Base-by-base conservation (phyloP, 441 rosid species). In the Corymbia citriodora region DNA sequence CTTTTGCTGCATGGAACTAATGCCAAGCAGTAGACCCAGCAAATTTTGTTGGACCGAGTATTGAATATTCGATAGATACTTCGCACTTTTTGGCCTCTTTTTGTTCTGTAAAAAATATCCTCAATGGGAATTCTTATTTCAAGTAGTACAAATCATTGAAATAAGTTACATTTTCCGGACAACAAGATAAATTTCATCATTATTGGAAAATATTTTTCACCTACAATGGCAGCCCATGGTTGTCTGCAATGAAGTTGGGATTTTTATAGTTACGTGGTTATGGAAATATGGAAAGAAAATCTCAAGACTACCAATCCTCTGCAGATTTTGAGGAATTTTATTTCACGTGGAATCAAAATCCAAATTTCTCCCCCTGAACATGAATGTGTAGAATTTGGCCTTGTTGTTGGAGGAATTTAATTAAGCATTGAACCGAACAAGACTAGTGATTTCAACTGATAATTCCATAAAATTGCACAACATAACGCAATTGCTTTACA, bases 231-330 rank as follows among this genome's bases (percentile, higher is more conserved):
- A 2, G 36, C 3, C 1, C 4, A 10, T 18, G 1, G 14, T 36
- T 10, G 0, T 68, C 8, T 0, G 7, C 0, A 3, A 10, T 10
- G 1, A 13, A 19, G 4, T 36, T 36, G 49, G 1, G 83, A 36
- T 0, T 70, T 36, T 33, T 4, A 70, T 5, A 10, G 0, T 70
- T 18, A 33, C 21, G 50, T 36, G 29, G 12, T 21, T 0, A 10
- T 72, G 36, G 12, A 72, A 6, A 36, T 72, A 19, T 10, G 9
- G 16, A 21, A 36, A 72, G 19, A 36, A 36, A 36, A 3, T 72
- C 27, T 36, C 15, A 19, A 36, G 36, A 72, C 7, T 19, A 3
- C 4, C 3, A 72, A 0, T 36, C 0, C 1, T 4, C 4, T 9
- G 11, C 7, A 1, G 4, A 40, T 68, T 68, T 70, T 33, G 45